Evolutionary conservation across 2,329 filamentous ascomycete species (phyloP), one percentile per base, ranked within the genome.

Genomic region (Colletotrichum siamense): DNA sequence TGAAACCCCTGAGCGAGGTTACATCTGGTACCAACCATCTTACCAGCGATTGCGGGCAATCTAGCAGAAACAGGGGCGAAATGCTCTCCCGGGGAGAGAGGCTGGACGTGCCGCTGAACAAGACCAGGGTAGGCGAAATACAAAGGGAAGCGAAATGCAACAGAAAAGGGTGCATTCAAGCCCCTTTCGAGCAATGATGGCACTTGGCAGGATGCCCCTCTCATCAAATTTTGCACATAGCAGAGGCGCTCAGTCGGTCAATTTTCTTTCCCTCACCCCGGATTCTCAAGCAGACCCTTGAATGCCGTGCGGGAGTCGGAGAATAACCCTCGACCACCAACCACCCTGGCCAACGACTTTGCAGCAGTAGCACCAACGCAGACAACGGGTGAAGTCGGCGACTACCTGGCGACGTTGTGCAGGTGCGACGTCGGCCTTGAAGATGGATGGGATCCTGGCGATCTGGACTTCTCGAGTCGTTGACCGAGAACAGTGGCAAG

Each of bases 91-190:
- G 69, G 44, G 69, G 34, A 67, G 73, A 70, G 69, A 70, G 13
- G 62, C 36, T 62, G 55, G 55, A 63, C 39, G 16, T 67, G 55
- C 69, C 69, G 55, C 24, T 44, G 64, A 49, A 26, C 26, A 57
- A 22, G 44, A 69, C 73, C 63, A 18, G 74, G 74, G 70, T 76
- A 74, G 74, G 26, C 70, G 74, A 76, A 64, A 73, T 76, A 36
- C 34, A 36, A 61, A 65, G 70, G 64, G 34, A 73, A 65, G 69
- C 34, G 69, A 73, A 73, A 73, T 65, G 64, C 59, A 69, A 73
- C 70, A 15, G 63, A 49, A 52, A 64, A 66, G 62, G 69, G 55
- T 66, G 52, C 62, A 73, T 36, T 71, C 18, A 9, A 67, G 16
- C 63, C 73, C 70, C 36, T 65, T 76, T 61, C 70, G 36, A 69